These are phyloP conservation scores for Protea cynaroides DNA, from an alignment of 164 flowering plant genomes.

Conservation along the genomic window DNA sequence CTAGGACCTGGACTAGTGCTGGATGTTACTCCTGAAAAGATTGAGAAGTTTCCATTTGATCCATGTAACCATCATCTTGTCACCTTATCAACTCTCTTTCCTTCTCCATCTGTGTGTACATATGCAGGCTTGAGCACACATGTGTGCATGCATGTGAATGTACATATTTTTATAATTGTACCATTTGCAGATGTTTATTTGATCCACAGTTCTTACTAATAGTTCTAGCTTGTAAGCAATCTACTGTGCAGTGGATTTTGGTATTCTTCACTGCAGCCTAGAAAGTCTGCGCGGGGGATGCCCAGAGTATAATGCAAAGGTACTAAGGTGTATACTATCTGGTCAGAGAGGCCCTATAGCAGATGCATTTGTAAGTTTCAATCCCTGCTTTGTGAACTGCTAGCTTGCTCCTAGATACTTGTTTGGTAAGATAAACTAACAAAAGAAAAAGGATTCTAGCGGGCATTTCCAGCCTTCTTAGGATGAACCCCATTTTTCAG, in stretches of 20 bases:
- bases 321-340: constrained; percentile 57
- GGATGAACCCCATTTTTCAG: too few relatives aligned
- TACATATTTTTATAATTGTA: too few relatives aligned
- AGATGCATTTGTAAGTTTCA: constrained; percentile 71
- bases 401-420: background rate
- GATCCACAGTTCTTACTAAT: too few relatives aligned
- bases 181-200: too few relatives aligned
- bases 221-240: background rate
- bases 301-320: constrained; percentile 69
- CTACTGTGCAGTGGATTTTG: constrained; percentile 65
- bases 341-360: constrained; percentile 86
- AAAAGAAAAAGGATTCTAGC: background rate
- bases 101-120: too few relatives aligned
- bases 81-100: background rate
- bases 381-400: too few relatives aligned
- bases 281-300: constrained; percentile 74
- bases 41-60: constrained; percentile 72
- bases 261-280: constrained; percentile 84
- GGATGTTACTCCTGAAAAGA: constrained; percentile 69
- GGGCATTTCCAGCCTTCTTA: too few relatives aligned
- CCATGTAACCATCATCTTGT: constrained; percentile 47
- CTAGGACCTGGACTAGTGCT: constrained; percentile 77
- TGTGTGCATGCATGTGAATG: too few relatives aligned
- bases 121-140: too few relatives aligned
- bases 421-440: background rate